phyloP scores from a whole-genome alignment of 495 filamentous ascomycete species.

The Penicillium longicatenatum region DNA sequence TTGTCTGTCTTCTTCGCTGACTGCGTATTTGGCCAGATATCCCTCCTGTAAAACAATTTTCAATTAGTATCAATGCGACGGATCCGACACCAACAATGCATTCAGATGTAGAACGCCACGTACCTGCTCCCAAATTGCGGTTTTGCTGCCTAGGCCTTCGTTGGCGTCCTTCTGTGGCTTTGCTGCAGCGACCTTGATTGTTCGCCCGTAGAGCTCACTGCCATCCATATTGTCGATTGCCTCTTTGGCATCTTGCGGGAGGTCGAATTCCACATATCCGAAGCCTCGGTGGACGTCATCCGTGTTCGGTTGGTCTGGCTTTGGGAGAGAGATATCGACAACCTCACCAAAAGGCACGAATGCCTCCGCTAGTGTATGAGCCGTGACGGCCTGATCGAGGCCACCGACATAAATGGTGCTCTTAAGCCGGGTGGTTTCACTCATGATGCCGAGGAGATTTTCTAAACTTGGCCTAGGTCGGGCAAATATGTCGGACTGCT shows the following conservation, averaged over 20 bases:
- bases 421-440: conserved; percentile 81
- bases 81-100: neutral
- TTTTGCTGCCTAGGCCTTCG: conserved; percentile 87
- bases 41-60: conserved; percentile 65
- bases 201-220: conserved; percentile 88
- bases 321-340: conserved; percentile 83
- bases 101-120: conserved; percentile 21
- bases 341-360: conserved; percentile 98
- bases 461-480: neutral
- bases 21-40: conserved; percentile 87
- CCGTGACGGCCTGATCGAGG: conserved; percentile 75
- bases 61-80: conserved; percentile 22
- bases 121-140: conserved; percentile 98
- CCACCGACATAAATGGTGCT: conserved; percentile 88
- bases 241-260: conserved; percentile 82
- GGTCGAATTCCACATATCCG: conserved; percentile 94
- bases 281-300: conserved; percentile 86
- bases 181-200: conserved; percentile 87
- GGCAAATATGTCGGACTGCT: neutral
- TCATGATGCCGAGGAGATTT: conserved; percentile 54
- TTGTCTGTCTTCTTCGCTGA: conserved; percentile 79
- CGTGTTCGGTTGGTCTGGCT: conserved; percentile 70
- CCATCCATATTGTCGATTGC: conserved; percentile 99
- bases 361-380: conserved; percentile 75
- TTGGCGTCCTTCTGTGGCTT: conserved; percentile 90